A percentile compares a stretch with the other conserved stretches of the same genome.
phyloP scores from a whole-genome alignment of 768 basidiomycete genomes.

The Psilocybe tampanensis region DNA sequence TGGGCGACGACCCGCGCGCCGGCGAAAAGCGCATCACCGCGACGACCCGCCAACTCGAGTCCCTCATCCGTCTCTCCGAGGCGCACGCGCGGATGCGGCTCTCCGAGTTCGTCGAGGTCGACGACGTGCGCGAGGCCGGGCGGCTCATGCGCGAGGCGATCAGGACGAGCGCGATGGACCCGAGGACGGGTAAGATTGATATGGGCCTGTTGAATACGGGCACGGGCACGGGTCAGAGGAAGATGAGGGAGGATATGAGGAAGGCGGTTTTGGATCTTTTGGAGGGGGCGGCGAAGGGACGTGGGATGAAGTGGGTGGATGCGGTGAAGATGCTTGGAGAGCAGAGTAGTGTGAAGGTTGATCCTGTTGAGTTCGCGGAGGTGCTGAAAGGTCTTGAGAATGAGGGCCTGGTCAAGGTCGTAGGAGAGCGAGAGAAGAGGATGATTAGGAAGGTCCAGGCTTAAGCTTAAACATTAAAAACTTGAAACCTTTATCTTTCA shows the following conservation, averaged over 20 bases:
- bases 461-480: neutral
- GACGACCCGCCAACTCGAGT: slow-evolving; percentile 95
- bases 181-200: slow-evolving; percentile 95
- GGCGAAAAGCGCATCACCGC: slow-evolving; percentile 96
- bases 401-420: slow-evolving; percentile 84
- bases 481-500: no score
- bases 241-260: slow-evolving; percentile 87
- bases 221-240: slow-evolving; percentile 83
- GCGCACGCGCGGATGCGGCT: slow-evolving; percentile 97
- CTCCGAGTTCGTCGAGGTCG: slow-evolving; percentile 80
- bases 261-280: slow-evolving; percentile 74
- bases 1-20: slow-evolving; percentile 85
- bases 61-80: slow-evolving; percentile 94
- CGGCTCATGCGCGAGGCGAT: slow-evolving; percentile 98
- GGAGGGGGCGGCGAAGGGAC: slow-evolving; percentile 49
- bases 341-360: slow-evolving; percentile 85
- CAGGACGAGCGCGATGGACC: slow-evolving; percentile 93
- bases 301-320: slow-evolving; percentile 81
- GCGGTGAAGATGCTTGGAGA: slow-evolving; percentile 76
- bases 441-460: slow-evolving; percentile 70
- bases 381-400: slow-evolving; percentile 78
- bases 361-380: slow-evolving; percentile 78
- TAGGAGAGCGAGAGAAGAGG: slow-evolving; percentile 86
- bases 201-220: slow-evolving; percentile 96
- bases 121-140: slow-evolving; percentile 88